Evolutionary conservation across 495 filamentous ascomycete species (phyloP).

Genomic region (Venustampulla echinocandica): DNA sequence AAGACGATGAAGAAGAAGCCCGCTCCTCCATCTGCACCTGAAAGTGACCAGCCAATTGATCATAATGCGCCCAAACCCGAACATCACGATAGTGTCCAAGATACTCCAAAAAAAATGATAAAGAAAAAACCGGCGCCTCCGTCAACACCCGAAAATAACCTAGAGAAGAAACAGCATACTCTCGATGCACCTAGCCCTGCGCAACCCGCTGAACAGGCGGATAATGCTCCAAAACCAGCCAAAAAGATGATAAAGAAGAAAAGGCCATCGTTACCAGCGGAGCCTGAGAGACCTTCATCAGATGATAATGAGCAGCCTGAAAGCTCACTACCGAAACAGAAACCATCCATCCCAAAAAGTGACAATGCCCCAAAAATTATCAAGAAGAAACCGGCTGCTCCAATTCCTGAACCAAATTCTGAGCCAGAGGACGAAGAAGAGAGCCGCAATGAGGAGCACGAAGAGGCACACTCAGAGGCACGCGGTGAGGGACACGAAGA

Average conservation of each 20-base stretch:
- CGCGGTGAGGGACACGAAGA: conserved; percentile 8
- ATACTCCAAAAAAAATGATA: conserved; percentile 5
- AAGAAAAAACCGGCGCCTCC: conserved; percentile 10
- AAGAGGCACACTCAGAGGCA: conserved; percentile 7
- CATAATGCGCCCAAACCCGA: background rate
- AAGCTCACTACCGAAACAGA: background rate
- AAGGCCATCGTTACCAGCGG: background rate
- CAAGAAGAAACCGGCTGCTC: conserved; percentile 10
- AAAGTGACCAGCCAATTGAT: background rate
- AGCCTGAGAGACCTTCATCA: background rate
- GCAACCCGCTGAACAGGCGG: background rate
- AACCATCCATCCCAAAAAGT: background rate
- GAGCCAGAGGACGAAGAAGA: conserved; percentile 3
- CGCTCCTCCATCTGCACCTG: background rate
- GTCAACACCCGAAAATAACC: background rate
- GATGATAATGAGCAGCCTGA: background rate
- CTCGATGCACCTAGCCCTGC: no score
- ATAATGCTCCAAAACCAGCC: background rate
- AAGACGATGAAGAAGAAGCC: background rate
- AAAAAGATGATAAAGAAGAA: conserved; percentile 4
- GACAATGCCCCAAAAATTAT: background rate
- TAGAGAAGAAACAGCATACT: no score
- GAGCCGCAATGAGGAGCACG: conserved; percentile 2
- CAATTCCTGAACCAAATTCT: conserved; percentile 4
- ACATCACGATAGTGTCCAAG: background rate